phyloP scores from a whole-genome alignment of 2,329 filamentous ascomycete genomes.

The Neodidymelliopsis sp. region DNA sequence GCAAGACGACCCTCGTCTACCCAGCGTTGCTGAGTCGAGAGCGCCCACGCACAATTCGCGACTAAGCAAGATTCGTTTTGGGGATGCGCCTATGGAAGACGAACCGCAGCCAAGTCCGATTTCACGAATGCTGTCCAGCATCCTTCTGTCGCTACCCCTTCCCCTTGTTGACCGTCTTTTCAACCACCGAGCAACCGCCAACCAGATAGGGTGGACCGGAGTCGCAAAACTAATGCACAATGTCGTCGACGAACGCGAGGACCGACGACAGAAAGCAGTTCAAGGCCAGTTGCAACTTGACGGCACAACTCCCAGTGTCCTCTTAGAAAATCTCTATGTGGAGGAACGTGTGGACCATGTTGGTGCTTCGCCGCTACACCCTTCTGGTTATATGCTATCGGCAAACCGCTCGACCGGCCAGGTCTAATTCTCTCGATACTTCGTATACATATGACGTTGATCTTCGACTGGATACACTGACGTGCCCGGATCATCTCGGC shows the following conservation, averaged over 20 bases:
- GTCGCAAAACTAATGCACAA: conserved; percentile 52
- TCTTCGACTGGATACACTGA: conserved; percentile 12
- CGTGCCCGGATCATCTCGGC: conserved; percentile 18
- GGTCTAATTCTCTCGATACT: conserved; percentile 1
- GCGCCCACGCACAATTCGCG: conserved; percentile 58
- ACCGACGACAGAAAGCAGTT: conserved; percentile 44
- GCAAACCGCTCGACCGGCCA: conserved; percentile 22
- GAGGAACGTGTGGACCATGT: conserved; percentile 48
- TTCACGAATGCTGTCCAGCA: conserved; percentile 66
- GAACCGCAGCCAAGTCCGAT: conserved; percentile 49
- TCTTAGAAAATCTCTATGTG: conserved; percentile 40
- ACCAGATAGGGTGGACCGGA: conserved; percentile 49
- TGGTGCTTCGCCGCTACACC: conserved; percentile 44
- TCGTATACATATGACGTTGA: conserved; percentile 11
- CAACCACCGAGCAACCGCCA: conserved; percentile 65
- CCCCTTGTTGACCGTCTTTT: conserved; percentile 70
- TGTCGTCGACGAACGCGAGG: conserved; percentile 55
- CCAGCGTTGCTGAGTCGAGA: conserved; percentile 46
- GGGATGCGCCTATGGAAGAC: conserved; percentile 64
- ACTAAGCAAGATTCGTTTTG: conserved; percentile 72
- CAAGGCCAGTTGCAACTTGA: conserved; percentile 35
- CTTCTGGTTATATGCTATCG: conserved; percentile 48
- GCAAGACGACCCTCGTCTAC: conserved; percentile 58
- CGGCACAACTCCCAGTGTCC: conserved; percentile 24
- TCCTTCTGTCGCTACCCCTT: conserved; percentile 75